Base-by-base conservation (phyloP, 179 eudicot genomes). In the Heliamphora pulchella region DNA sequence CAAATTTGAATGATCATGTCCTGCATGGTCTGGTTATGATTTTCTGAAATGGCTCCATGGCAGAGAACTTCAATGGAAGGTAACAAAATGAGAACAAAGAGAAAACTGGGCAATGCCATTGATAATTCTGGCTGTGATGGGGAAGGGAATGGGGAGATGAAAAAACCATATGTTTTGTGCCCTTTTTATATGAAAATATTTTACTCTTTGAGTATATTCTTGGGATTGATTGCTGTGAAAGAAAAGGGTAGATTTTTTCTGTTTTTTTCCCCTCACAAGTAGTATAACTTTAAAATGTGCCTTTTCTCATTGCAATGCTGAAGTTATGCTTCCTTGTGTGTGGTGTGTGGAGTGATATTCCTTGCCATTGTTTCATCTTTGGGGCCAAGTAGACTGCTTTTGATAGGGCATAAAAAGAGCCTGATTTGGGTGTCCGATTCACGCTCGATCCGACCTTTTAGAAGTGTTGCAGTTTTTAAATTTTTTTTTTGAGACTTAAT, bases 1-100 rank as follows among this genome's bases (percentile, higher is more conserved):
- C 98, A 95, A 14, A 87, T 88, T 85, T 88, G 88, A 15, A 79
- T 17, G 74, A 91, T 81, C 89, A 93, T 81, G 81, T 87, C 53
- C 69, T 93, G 85, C 46, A 84, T 47, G 59, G 86, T 82, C 17
- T 78, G 90, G 62, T 85, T 74, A 47, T 57, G 86, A 80, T 79
- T 74, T 59, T 46, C 67, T 14, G 15, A 66, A 17, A 22, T 62
- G 43, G 64, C 39, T 51, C 62, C 82, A 57, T 81, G 17, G 18
- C 82, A 83, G 80, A 71, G 81, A 71, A 79, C 80, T 71, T 62
- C 47, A 59, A 76, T 71, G 74, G 68, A 75, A 76, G 85, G 81
- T 9, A 81, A 55, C 18, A 86, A 75, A 58, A 83, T 20, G 75
- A 83, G 58, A 54, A 84, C 8, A 53, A 89, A 78, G 69, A 86